A percentile compares a stretch with the other conserved stretches of the same genome.
Evolutionary conservation across 164 flowering plant species (phyloP).

Genomic region (Umbellularia californica): DNA sequence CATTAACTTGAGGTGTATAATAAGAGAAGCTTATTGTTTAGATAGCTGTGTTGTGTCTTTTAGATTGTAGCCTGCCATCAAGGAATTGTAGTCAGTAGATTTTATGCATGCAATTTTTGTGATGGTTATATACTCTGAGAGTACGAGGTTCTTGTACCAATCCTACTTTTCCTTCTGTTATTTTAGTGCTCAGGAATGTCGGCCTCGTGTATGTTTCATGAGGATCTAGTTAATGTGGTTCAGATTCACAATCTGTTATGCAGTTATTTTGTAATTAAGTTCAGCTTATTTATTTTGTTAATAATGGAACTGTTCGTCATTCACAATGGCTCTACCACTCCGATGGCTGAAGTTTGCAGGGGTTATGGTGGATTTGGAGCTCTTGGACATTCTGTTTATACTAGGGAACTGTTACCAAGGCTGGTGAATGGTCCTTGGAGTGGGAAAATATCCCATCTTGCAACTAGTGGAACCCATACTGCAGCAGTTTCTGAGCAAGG

Average conservation of each 20-base stretch:
- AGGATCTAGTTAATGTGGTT: too few relatives aligned
- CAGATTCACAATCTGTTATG: not conserved
- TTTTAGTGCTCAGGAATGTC: too few relatives aligned
- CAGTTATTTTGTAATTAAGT: not conserved
- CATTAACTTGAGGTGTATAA: too few relatives aligned
- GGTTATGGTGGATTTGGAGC: slow-evolving; percentile 99
- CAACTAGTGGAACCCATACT: slow-evolving; percentile 91
- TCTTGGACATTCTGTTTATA: slow-evolving; percentile 85
- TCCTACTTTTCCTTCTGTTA: too few relatives aligned
- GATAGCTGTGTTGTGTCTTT: too few relatives aligned
- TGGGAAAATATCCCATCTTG: slow-evolving; percentile 54
- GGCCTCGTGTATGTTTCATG: too few relatives aligned
- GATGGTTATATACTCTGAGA: too few relatives aligned
- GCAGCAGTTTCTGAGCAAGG: slow-evolving; percentile 81
- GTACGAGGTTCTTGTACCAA: too few relatives aligned
- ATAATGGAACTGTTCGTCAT: not conserved
- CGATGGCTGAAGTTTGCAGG: slow-evolving; percentile 71
- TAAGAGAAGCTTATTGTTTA: too few relatives aligned
- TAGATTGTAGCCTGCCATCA: too few relatives aligned
- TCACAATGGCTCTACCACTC: slow-evolving; percentile 3
- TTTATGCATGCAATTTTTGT: too few relatives aligned
- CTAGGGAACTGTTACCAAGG: slow-evolving; percentile 71
- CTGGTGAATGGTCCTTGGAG: slow-evolving; percentile 68
- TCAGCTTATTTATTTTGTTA: not conserved
- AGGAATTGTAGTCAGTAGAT: too few relatives aligned